Conservation (phyloP, 345 rosid species). For the Aethionema arabicum region DNA sequence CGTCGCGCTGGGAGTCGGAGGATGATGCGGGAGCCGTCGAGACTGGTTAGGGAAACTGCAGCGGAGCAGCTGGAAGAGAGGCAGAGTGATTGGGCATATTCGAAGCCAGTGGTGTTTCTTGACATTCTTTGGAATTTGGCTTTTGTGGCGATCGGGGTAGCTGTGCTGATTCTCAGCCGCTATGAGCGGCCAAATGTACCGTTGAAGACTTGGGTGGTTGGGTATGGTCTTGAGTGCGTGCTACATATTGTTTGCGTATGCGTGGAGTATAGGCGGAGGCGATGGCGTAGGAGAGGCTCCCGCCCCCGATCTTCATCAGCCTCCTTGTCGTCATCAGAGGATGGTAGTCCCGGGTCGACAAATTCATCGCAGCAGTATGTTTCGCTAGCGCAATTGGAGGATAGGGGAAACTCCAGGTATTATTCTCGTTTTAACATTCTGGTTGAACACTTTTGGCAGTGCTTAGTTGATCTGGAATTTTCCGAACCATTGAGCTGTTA, state of each 20-base stretch:
- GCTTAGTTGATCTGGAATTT: conserved; percentile 7
- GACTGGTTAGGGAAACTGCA: conserved; percentile 34
- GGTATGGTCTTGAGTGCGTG: conserved; percentile 73
- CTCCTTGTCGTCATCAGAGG: conserved; percentile 30
- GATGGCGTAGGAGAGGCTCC: conserved; percentile 39
- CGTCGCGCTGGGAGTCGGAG: conserved; percentile 92
- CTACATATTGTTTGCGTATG: conserved; percentile 74
- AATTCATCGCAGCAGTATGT: conserved; percentile 53
- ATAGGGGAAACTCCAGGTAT: conserved; percentile 61
- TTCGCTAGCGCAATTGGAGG: conserved; percentile 57
- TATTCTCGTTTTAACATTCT: background rate
- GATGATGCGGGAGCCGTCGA: conserved; percentile 55
- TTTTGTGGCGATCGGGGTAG: conserved; percentile 65
- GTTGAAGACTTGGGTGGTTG: conserved; percentile 71
- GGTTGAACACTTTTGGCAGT: background rate
- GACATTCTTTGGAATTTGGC: conserved; percentile 84
- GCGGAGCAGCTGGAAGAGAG: conserved; percentile 40
- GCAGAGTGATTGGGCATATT: conserved; percentile 85
- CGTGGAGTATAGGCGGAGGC: conserved; percentile 66
- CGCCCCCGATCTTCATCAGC: conserved; percentile 32
- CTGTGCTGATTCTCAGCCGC: conserved; percentile 60
- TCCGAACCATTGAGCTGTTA: background rate
- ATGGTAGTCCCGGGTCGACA: conserved; percentile 39
- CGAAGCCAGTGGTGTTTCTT: conserved; percentile 87
- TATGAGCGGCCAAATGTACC: conserved; percentile 68